These are phyloP conservation scores for Termitomyces eurrhizus DNA, from an alignment of 768 basidiomycete species.

Conservation along the genomic window DNA sequence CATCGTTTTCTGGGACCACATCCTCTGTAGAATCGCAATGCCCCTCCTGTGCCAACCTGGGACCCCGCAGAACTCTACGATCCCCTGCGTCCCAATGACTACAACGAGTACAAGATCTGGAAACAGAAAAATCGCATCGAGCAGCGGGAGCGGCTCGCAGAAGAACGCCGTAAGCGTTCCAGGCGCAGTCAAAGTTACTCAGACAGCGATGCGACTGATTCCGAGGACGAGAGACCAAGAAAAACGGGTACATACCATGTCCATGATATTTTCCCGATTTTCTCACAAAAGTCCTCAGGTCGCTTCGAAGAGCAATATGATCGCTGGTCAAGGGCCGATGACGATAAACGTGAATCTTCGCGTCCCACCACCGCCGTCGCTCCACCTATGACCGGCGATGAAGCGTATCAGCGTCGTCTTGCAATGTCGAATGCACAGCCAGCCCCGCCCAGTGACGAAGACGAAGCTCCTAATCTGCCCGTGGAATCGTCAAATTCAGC, in stretches of 20 bases:
- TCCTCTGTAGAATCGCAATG: constrained; percentile 53
- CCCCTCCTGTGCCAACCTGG: constrained; percentile 54
- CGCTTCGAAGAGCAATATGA: constrained; percentile 49
- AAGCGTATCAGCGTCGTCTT: constrained; percentile 71
- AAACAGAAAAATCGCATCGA: constrained; percentile 74
- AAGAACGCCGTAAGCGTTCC: constrained; percentile 54
- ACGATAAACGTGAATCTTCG: constrained; percentile 27
- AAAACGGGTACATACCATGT: constrained; percentile 53
- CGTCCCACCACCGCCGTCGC: constrained; percentile 40
- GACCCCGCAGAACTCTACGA: constrained; percentile 81
- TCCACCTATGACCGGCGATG: constrained; percentile 63
- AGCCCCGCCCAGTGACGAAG: constrained; percentile 21
- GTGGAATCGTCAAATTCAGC: constrained; percentile 11
- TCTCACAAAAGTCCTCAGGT: constrained; percentile 25
- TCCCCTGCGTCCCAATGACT: constrained; percentile 81
- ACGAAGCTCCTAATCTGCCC: constrained; percentile 20
- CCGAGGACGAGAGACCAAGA: constrained; percentile 63
- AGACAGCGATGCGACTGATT: constrained; percentile 58
- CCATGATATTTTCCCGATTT: neutral
- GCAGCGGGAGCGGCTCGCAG: constrained; percentile 59
- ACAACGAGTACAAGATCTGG: constrained; percentile 84
- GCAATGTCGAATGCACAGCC: constrained; percentile 51
- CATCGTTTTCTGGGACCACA: constrained; percentile 5
- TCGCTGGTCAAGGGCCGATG: constrained; percentile 53
- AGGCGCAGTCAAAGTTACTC: constrained; percentile 59